These are phyloP conservation scores for Mesembryanthemum crystallinum DNA, from an alignment of 148 eudicot species.

Conservation along the genomic window DNA sequence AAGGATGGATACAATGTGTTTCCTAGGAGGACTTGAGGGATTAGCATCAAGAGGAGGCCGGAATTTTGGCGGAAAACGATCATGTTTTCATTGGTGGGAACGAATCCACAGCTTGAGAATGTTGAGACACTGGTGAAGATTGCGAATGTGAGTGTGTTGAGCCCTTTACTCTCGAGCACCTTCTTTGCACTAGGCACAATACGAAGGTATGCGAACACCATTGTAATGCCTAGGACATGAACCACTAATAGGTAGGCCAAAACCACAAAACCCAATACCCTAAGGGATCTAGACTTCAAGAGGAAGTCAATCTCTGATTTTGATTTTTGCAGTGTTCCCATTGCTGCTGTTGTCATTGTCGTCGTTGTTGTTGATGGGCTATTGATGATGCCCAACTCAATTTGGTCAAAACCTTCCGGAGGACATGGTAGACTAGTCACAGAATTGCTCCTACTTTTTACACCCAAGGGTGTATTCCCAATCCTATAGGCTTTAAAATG, in stretches of 20 bases:
- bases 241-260: conserved; percentile 35
- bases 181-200: conserved; percentile 39
- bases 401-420: not conserved
- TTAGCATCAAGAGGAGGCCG: conserved; percentile 53
- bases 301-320: conserved; percentile 24
- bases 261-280: conserved; percentile 31
- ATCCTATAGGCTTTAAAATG: conserved; percentile 28
- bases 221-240: conserved; percentile 36
- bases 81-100: conserved; percentile 80
- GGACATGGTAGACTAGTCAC: conserved; percentile 20
- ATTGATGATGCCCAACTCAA: conserved; percentile 19
- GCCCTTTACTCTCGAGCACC: conserved; percentile 46
- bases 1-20: conserved; percentile 52
- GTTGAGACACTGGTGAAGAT: conserved; percentile 54
- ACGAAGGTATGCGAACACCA: conserved; percentile 30
- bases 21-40: conserved; percentile 61
- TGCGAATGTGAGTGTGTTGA: conserved; percentile 38
- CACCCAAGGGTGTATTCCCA: conserved; percentile 3
- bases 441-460: conserved; percentile 21
- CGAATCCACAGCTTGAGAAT: conserved; percentile 62
- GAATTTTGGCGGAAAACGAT: conserved; percentile 50
- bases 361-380: not conserved
- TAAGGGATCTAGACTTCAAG: conserved; percentile 40
- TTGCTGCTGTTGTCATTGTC: no score
- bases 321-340: conserved; percentile 9